Evolutionary conservation across 495 filamentous ascomycete species (phyloP).

Genomic region (Penicillium silybi): DNA sequence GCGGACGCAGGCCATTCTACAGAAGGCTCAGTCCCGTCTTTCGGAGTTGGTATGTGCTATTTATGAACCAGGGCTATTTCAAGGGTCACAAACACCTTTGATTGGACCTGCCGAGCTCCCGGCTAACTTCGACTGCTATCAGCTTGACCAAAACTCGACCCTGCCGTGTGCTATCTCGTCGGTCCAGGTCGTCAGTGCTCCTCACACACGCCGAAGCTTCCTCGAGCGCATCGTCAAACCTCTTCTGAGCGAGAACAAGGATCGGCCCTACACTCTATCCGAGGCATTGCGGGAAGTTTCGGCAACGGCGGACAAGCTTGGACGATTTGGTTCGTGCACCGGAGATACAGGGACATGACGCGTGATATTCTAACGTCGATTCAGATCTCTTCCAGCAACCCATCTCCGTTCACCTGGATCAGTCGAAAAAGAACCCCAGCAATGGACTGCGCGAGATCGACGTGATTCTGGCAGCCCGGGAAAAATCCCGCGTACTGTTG

Average conservation of each 20-base stretch:
- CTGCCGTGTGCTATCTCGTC: conserved; percentile 76
- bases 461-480: conserved; percentile 68
- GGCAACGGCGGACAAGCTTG: conserved; percentile 65
- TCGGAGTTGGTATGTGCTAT: conserved; percentile 44
- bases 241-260: conserved; percentile 63
- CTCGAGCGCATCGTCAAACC: conserved; percentile 75
- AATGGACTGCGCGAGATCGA: conserved; percentile 65
- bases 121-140: conserved; percentile 18
- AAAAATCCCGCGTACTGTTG: conserved; percentile 73
- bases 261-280: conserved; percentile 65
- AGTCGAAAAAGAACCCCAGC: conserved; percentile 55
- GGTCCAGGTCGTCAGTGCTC: conserved; percentile 73
- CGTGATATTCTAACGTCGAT: conserved; percentile 10
- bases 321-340: conserved; percentile 64
- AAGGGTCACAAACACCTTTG: neutral
- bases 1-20: conserved; percentile 58
- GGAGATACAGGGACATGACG: neutral
- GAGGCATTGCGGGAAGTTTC: conserved; percentile 71
- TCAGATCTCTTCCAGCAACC: conserved; percentile 82
- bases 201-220: conserved; percentile 73
- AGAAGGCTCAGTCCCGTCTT: conserved; percentile 61
- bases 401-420: conserved; percentile 76
- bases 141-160: conserved; percentile 78
- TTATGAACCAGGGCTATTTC: neutral
- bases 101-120: neutral